phyloP scores from a whole-genome alignment of 1,284 basidiomycete genomes.

The Rhodotorula mucilaginosa region DNA sequence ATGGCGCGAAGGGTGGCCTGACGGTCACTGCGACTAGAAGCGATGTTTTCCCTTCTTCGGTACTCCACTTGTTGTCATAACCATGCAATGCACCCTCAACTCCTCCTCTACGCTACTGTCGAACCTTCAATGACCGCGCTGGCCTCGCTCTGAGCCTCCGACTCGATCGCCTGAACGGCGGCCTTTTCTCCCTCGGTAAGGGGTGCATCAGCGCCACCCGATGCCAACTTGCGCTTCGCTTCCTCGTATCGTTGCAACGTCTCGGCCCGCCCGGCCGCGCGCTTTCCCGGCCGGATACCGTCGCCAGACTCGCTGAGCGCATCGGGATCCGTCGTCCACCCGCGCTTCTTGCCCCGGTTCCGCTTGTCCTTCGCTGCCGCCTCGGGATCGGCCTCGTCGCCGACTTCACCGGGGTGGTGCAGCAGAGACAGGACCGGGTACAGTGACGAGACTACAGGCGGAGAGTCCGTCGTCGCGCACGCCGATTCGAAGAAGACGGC shows the following conservation, averaged over 20 bases:
- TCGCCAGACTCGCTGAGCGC: not conserved
- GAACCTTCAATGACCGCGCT: slow-evolving; percentile 4
- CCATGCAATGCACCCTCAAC: not conserved
- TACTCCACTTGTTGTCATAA: not conserved
- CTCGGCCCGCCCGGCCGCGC: slow-evolving; percentile 32
- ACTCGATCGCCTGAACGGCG: slow-evolving; percentile 16
- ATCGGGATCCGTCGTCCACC: not conserved
- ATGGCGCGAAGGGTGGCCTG: slow-evolving; percentile 84
- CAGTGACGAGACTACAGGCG: slow-evolving; percentile 13
- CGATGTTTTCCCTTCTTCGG: not conserved
- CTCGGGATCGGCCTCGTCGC: not conserved
- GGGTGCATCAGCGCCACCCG: not conserved
- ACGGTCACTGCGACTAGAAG: slow-evolving; percentile 71
- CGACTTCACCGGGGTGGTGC: slow-evolving; percentile 33
- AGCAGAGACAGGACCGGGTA: slow-evolving; percentile 41
- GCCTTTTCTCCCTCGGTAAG: slow-evolving; percentile 21
- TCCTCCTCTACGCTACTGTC: not conserved
- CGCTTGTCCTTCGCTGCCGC: slow-evolving; percentile 11
- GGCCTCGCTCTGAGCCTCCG: slow-evolving; percentile 1
- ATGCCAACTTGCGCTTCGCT: slow-evolving; percentile 21
- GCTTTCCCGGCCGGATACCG: slow-evolving; percentile 15
- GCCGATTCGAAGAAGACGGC: slow-evolving; percentile 8
- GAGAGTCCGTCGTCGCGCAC: not conserved
- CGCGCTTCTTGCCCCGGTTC: slow-evolving; percentile 10
- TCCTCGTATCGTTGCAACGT: slow-evolving; percentile 32